These are phyloP conservation scores for Apiotrichum montevideense DNA, from an alignment of 1,284 basidiomycete species.

Conservation along the genomic window DNA sequence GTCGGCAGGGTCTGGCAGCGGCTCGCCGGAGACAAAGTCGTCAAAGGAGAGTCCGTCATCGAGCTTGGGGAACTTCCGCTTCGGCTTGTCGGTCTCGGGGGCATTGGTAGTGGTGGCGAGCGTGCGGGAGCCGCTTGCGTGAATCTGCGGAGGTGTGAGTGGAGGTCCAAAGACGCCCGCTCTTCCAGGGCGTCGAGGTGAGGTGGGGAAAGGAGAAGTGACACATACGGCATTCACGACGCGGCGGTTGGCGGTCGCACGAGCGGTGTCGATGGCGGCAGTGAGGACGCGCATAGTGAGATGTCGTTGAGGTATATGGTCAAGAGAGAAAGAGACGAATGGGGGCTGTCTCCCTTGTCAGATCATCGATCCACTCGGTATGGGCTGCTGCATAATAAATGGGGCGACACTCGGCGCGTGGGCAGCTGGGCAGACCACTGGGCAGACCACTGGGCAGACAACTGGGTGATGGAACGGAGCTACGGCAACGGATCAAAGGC, in stretches of 20 bases:
- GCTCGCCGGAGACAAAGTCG: conserved; percentile 70
- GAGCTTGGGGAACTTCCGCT: conserved; percentile 48
- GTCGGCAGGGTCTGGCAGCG: conserved; percentile 46
- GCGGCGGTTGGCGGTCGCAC: conserved; percentile 7
- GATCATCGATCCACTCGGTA: too few relatives aligned
- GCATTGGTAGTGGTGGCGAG: conserved; percentile 28
- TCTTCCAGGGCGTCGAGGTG: too few relatives aligned
- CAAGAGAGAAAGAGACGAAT: not conserved
- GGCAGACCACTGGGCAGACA: too few relatives aligned
- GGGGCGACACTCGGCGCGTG: too few relatives aligned
- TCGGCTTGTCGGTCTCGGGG: conserved; percentile 38
- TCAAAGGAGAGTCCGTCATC: conserved; percentile 70
- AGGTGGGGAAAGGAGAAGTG: too few relatives aligned
- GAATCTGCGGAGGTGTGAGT: conserved; percentile 1
- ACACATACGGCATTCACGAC: conserved; percentile 5
- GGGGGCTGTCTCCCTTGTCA: too few relatives aligned
- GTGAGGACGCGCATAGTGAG: conserved; percentile 6
- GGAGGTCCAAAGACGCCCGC: conserved; percentile 38
- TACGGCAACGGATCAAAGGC: too few relatives aligned
- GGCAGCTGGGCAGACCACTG: too few relatives aligned
- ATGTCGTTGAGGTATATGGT: not conserved
- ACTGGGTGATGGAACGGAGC: too few relatives aligned
- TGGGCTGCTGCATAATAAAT: too few relatives aligned
- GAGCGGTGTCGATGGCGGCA: conserved; percentile 4
- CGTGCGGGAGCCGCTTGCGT: conserved; percentile 14